Evolutionary conservation across 2,329 filamentous ascomycete genomes (phyloP), one percentile per base, ranked within the genome.

Genomic region (Paraconiothyrium brasiliense): DNA sequence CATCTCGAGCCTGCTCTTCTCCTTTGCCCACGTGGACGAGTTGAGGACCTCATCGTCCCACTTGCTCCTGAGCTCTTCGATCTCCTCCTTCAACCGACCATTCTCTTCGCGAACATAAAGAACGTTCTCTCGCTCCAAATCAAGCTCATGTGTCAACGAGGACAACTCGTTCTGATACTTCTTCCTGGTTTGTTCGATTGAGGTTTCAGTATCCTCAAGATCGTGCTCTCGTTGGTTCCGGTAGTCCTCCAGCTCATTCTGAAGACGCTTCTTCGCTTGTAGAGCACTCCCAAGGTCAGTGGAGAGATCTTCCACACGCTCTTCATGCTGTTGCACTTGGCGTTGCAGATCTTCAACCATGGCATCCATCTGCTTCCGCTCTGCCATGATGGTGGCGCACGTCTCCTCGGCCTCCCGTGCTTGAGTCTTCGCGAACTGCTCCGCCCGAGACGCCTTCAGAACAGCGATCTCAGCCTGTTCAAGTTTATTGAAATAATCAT

Each of bases 31-130:
- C 0, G 94, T 97, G 16, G 93, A 97, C 79, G 93, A 97, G 81
- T 98, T 98, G 70, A 98, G 87, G 11, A 98, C 93, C 80, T 99
- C 94, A 71, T 98, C 93, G 73, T 99, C 95, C 94, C 95, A 98
- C 81, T 98, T 98, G 69, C 90, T 93, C 67, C 95, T 89, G 61
- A 98, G 86, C 71, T 97, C 93, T 71, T 99, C 95, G 27, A 98
- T 88, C 79, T 99, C 95, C 76, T 98, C 94, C n/a, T 94, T 90
- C 57, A 99, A 85, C 48, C 93, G 89, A 16, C 90, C 87, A 66
- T 94, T 96, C 79, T 97, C 94, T 39, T 91, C 88, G 69, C 95
- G 84, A 27, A 93, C 86, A 86, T 94, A 86, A 83, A 97, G 81
- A 84, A 91, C 85, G 84, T 96, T 94, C 76, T 98, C 94, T 39